A percentile compares a stretch with the other conserved stretches of the same genome.
Conservation (phyloP, 805 yeast genomes). For the Pichia rugopelliculosa region DNA sequence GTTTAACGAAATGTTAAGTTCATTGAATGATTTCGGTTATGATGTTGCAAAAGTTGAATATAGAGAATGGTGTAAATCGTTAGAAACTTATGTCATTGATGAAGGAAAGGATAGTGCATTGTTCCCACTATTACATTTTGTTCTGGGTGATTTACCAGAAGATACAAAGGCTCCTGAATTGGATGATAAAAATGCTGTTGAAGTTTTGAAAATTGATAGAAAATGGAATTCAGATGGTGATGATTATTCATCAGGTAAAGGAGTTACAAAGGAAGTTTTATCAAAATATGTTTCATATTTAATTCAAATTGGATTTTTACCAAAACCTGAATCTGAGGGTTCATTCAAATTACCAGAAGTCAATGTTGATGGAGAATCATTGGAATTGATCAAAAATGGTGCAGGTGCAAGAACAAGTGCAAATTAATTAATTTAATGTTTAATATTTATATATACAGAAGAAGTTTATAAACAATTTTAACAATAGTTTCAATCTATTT, state of each 20-base stretch:
- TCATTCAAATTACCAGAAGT: slow-evolving; percentile 46
- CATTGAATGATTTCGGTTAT: slow-evolving; percentile 69
- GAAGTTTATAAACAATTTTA: background rate
- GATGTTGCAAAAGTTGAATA: slow-evolving; percentile 55
- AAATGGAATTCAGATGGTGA: slow-evolving; percentile 41
- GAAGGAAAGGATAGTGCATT: slow-evolving; percentile 75
- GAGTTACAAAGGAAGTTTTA: slow-evolving; percentile 60
- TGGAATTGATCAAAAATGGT: slow-evolving; percentile 52
- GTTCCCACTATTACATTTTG: slow-evolving; percentile 90
- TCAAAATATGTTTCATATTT: slow-evolving; percentile 78
- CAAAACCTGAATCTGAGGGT: slow-evolving; percentile 45
- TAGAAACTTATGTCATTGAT: slow-evolving; percentile 73
- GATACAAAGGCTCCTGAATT: slow-evolving; percentile 93
- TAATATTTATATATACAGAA: background rate
- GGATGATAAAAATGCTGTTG: slow-evolving; percentile 77
- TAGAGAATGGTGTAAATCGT: slow-evolving; percentile 65
- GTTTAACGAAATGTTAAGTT: slow-evolving; percentile 66
- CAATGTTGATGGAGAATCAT: slow-evolving; percentile 46
- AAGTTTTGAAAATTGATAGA: slow-evolving; percentile 55
- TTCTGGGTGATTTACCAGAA: slow-evolving; percentile 83
- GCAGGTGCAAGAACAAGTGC: slow-evolving; percentile 74
- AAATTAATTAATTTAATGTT: slow-evolving; percentile 15
- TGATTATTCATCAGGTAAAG: slow-evolving; percentile 64
- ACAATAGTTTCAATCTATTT: background rate
- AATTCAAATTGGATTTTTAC: slow-evolving; percentile 72